Base-by-base conservation (phyloP, 2,329 filamentous ascomycete species). In the Neofusicoccum sp. region DNA sequence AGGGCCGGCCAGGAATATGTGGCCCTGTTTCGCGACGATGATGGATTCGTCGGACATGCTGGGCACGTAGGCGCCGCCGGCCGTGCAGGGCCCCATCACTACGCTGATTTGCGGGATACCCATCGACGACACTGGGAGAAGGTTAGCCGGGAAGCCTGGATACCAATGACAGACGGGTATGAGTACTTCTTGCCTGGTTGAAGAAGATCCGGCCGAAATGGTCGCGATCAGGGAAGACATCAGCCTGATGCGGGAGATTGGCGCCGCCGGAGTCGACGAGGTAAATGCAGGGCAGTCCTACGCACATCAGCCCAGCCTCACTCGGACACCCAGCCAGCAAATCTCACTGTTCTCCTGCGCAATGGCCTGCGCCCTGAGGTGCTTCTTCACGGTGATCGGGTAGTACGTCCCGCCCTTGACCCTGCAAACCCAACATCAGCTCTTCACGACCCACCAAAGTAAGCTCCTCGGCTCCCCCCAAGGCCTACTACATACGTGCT, bases 191-290 rank as follows among this genome's bases (percentile, higher is more conserved):
- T 2, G 95, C 93, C 76, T 99, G 93, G 78, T 99, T 97, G 82
- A 89, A 99, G 81, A 99, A 99, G 73, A 98, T 96, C 66, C 93
- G 90, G 36, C 93, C 92, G 72, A 99, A 98, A 75, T 98, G 93
- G 59, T 97, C 91, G 65, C 88, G 84, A 74, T 98, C 93, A 1
- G 93, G 95, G 75, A 99, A 98, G 61, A 98, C 93, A 71, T 97
- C 91, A 38, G 93, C 89, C 77, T 99, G 93, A 70, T 97, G 90
- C 12, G 93, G 95, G 16, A 99, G 84, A 74, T 98, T 97, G 61
- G 93, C 95, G 65, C 93, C 93, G 48, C 95, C 93, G 4, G 92
- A 96, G 74, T 99, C 93, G 61, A 98, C 95, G 26, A 99, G 84
- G 77, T 98, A 99, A 73, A 99, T 90, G 75, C 93, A 98, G 0